phyloP scores from a whole-genome alignment of 225 moss, liverwort and hornwort genomes.

The Physcomitrellopsis africana region DNA sequence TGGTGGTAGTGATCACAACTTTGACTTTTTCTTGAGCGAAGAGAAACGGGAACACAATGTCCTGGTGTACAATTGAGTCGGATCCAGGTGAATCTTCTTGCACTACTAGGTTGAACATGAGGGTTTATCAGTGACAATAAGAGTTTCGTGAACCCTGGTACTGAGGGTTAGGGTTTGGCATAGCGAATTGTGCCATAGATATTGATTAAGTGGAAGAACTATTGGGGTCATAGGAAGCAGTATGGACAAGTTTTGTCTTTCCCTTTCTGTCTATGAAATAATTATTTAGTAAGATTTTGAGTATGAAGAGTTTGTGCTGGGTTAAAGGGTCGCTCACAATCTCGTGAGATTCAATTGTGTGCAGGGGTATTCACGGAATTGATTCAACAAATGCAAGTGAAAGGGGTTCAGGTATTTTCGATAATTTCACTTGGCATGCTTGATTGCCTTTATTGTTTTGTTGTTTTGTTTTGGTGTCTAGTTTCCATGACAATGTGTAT shows the following conservation, averaged over 20 bases:
- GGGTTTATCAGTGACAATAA: constrained; percentile 27
- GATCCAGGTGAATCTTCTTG: constrained; percentile 49
- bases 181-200: not conserved
- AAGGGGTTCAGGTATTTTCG: constrained; percentile 81
- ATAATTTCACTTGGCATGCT: not conserved
- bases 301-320: not conserved
- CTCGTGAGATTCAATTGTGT: constrained; percentile 20
- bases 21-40: not conserved
- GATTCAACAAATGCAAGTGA: constrained; percentile 97
- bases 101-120: constrained; percentile 1
- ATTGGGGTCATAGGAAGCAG: not conserved
- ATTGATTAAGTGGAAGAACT: not conserved
- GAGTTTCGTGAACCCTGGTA: not conserved
- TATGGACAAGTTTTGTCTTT: not conserved
- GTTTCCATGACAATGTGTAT: no score
- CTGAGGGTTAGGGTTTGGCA: constrained; percentile 17
- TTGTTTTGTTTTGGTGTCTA: no score
- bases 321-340: constrained; percentile 1
- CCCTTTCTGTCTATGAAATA: no score
- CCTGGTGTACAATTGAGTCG: constrained; percentile 70
- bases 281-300: not conserved
- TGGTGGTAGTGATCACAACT: not conserved
- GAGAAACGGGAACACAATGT: constrained; percentile 45
- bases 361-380: constrained; percentile 98
- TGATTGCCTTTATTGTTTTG: no score